These are phyloP conservation scores for Golubevia sp. DNA, from an alignment of 1,284 basidiomycete species.

Conservation along the genomic window DNA sequence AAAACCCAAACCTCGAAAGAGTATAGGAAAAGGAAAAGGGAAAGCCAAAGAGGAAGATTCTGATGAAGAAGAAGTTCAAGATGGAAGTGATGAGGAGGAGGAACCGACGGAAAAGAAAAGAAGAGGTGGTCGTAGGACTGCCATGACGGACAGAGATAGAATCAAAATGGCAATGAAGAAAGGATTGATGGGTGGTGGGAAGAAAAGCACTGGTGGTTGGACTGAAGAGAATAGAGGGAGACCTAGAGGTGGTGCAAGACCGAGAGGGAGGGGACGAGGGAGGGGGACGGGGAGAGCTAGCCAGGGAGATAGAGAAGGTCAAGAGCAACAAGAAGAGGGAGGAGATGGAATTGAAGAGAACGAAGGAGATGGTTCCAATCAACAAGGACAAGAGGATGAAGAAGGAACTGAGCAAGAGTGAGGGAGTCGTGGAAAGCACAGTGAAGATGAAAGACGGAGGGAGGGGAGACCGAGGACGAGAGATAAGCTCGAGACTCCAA, in stretches of 20 bases:
- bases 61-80: not conserved
- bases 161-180: not conserved
- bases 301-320: not conserved
- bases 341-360: no score
- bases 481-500: no score
- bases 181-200: not conserved
- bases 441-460: no score
- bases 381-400: no score
- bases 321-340: no score
- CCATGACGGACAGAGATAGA: not conserved
- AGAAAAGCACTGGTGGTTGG: not conserved
- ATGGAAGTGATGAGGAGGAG: not conserved
- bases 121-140: not conserved
- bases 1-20: no score
- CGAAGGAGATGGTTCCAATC: no score
- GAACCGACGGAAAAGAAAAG: not conserved
- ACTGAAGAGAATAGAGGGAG: not conserved
- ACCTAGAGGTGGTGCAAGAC: not conserved
- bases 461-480: no score
- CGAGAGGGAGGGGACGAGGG: not conserved
- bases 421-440: no score
- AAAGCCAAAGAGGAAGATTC: not conserved
- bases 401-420: no score
- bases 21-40: not conserved
- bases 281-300: not conserved